Conservation (phyloP, 2,329 filamentous ascomycete genomes). For the Cordyceps cateniannulata region DNA sequence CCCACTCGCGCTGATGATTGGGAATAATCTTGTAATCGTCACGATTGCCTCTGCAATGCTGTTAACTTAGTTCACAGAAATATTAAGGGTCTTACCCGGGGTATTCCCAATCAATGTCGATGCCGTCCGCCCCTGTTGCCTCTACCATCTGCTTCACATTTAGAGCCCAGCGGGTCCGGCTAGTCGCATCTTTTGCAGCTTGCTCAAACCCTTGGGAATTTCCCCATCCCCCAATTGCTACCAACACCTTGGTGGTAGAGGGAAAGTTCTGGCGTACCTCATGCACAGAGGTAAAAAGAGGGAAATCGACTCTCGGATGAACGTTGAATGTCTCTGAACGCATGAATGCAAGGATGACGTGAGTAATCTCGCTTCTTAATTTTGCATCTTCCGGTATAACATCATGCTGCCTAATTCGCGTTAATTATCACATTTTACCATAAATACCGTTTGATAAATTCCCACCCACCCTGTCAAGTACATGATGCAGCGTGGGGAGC, state of each 20-base stretch:
- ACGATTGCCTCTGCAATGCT: conserved; percentile 51
- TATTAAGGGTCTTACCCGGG: conserved; percentile 32
- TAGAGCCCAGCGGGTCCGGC: conserved; percentile 52
- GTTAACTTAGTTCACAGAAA: background rate
- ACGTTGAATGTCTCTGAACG: conserved; percentile 45
- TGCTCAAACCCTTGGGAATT: conserved; percentile 57
- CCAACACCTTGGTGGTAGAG: conserved; percentile 53
- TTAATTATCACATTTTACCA: background rate
- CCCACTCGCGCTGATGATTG: conserved; percentile 53
- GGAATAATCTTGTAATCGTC: conserved; percentile 61
- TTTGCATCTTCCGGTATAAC: conserved; percentile 29
- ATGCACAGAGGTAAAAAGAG: conserved; percentile 46
- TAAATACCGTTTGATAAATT: background rate
- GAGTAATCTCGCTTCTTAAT: conserved; percentile 41
- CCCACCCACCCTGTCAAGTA: conserved; percentile 42
- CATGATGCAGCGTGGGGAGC: conserved; percentile 20
- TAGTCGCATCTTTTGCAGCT: conserved; percentile 45
- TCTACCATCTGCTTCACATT: conserved; percentile 60
- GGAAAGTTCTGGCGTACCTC: conserved; percentile 42
- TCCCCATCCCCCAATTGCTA: conserved; percentile 72
- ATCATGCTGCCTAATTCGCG: conserved; percentile 38
- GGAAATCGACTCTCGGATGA: conserved; percentile 32
- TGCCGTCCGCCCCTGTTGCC: conserved; percentile 57
- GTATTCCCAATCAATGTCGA: conserved; percentile 61
- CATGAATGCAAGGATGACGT: conserved; percentile 55